Base-by-base conservation (phyloP, 2,329 filamentous ascomycete species). In the Allantophomopsis lycopodina region DNA sequence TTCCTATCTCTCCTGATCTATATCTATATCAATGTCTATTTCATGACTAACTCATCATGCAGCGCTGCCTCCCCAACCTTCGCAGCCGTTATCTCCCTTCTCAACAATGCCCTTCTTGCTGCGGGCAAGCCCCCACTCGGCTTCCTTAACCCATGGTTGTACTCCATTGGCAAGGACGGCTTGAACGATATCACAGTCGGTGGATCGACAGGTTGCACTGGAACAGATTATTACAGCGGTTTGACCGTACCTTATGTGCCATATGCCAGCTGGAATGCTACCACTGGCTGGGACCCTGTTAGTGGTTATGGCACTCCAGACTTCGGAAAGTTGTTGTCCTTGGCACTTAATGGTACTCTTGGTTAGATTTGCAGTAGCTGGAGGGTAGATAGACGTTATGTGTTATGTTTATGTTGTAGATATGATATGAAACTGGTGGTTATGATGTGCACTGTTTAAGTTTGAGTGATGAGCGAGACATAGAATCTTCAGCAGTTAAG, bases 81-180 rank as follows among this genome's bases (percentile, higher is more conserved):
- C 17, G 69, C 72, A 1, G 69, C 64, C 6, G 62, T 82, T 36
- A 60, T 83, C 32, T 62, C 70, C 1, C 63, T 82, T 4, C 57
- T 82, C 41, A 82, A 82, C 47, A 76, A 80, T 48, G 72, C 69
- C 1, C 60, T 73, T 28, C 54, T 79, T 14, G 56, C 63, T 0
- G 58, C 55, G 6, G 68, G 68, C 5, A 65, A 69, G 50, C 46
- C 42, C 8, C 50, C 59, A 1, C 41, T 65, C 0, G 74, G 74
- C 0, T 78, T 73, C 58, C 44, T 78, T 36, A 78, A 79, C 48
- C 73, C 73, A 0, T 76, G 70, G 68, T 50, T 78, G 5, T 79
- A 78, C 50, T 57, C 56, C 10, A 50, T 54, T 36, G 66, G 64
- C 4, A 63, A 61, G 40, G 54, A 59, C 44, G 68, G 59, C 0